Evolutionary conservation across 176 grass and related monocot genomes (phyloP).

Genomic region (Urochloa ruziziensis): DNA sequence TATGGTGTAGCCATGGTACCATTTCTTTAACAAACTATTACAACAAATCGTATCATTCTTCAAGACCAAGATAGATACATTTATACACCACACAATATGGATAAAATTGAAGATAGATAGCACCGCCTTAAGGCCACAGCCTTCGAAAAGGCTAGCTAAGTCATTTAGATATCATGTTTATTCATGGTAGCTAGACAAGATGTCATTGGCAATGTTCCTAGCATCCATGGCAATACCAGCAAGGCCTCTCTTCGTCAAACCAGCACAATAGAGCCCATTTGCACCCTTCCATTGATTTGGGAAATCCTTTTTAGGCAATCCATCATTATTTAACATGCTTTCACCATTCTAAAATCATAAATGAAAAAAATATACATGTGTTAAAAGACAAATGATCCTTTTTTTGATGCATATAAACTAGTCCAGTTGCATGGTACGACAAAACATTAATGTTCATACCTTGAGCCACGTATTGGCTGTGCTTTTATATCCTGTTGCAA

Average conservation of each 20-base stretch:
- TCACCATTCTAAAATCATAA: neutral
- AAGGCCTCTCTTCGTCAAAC: slow-evolving; percentile 14
- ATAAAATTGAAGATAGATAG: too few relatives aligned
- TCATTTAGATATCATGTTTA: neutral
- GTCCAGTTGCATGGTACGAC: neutral
- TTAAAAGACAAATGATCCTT: neutral
- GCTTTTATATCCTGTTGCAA: slow-evolving; percentile 58
- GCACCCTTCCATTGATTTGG: slow-evolving; percentile 37
- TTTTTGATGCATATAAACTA: neutral
- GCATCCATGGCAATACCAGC: slow-evolving; percentile 34
- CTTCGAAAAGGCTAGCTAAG: too few relatives aligned
- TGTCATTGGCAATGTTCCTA: slow-evolving; percentile 22
- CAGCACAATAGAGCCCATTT: slow-evolving; percentile 43
- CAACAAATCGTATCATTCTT: too few relatives aligned
- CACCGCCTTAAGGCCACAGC: too few relatives aligned
- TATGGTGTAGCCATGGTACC: too few relatives aligned
- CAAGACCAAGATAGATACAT: too few relatives aligned
- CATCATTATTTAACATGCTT: neutral
- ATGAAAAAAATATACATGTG: neutral
- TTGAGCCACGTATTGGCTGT: slow-evolving; percentile 33
- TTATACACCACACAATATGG: too few relatives aligned
- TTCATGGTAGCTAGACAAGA: neutral
- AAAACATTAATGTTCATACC: neutral
- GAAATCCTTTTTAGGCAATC: neutral
- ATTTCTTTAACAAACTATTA: too few relatives aligned